phyloP scores from a whole-genome alignment of 768 basidiomycete genomes.

The Russula sp. region DNA sequence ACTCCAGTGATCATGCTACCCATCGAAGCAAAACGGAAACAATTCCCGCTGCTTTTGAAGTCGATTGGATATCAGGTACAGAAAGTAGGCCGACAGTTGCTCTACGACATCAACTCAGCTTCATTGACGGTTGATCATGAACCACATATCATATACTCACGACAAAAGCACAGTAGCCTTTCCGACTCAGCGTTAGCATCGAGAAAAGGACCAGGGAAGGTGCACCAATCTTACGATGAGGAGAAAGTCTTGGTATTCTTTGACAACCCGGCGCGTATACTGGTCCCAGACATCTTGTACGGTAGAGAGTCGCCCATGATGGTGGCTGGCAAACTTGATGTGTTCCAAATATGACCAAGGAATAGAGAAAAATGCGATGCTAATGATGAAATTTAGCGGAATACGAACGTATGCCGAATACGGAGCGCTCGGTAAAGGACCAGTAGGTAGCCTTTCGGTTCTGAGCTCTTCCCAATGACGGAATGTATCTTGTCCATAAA shows the following conservation, averaged over 20 bases:
- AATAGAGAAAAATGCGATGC: constrained; percentile 50
- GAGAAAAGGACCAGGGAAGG: not conserved
- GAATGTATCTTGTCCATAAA: constrained; percentile 45
- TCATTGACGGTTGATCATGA: not conserved
- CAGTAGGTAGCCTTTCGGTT: constrained; percentile 33
- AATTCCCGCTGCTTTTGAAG: constrained; percentile 38
- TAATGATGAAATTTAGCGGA: constrained; percentile 41
- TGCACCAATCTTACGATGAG: constrained; percentile 44
- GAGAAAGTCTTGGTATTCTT: constrained; percentile 56
- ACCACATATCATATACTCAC: constrained; percentile 35
- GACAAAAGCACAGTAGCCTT: constrained; percentile 55
- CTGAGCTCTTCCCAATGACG: constrained; percentile 15
- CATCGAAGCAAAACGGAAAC: constrained; percentile 51
- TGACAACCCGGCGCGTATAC: constrained; percentile 50
- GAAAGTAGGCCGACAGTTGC: constrained; percentile 52
- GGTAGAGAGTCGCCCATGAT: constrained; percentile 47
- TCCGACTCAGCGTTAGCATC: not conserved
- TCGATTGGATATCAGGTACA: constrained; percentile 41
- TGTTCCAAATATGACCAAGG: constrained; percentile 51
- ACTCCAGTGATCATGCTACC: constrained; percentile 55
- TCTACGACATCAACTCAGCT: constrained; percentile 32
- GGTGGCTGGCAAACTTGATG: constrained; percentile 48
- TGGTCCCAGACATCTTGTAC: constrained; percentile 50
- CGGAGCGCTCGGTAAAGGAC: constrained; percentile 15
- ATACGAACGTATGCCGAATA: constrained; percentile 31